Percentiles rank a stretch among this genome's conserved stretches.
Conservation (phyloP, 1,284 basidiomycete species). For the Chondrostereum purpureum region DNA sequence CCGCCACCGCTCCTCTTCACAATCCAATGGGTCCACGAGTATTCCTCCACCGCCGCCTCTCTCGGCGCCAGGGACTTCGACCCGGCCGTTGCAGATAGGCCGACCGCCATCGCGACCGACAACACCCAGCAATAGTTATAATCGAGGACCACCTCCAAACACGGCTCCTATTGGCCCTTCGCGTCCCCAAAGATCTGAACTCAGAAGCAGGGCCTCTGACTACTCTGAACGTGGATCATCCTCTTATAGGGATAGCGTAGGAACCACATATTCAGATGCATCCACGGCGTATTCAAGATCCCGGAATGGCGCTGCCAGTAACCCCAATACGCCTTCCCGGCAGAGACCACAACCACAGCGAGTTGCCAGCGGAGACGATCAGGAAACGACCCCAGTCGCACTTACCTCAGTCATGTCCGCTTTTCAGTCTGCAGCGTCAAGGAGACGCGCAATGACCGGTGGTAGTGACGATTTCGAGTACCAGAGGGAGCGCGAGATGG, state of each 20-base stretch:
- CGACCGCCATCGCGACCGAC: conserved; percentile 38
- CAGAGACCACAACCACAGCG: conserved; percentile 26
- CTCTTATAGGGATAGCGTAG: conserved; percentile 30
- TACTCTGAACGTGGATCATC: conserved; percentile 37
- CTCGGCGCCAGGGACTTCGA: conserved; percentile 27
- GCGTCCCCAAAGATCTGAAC: conserved; percentile 52
- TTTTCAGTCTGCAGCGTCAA: conserved; percentile 57
- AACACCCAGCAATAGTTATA: conserved; percentile 34
- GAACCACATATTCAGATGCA: conserved; percentile 34
- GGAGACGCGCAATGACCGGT: conserved; percentile 49
- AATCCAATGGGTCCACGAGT: conserved; percentile 22
- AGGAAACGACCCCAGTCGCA: conserved; percentile 38
- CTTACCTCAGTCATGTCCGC: conserved; percentile 55
- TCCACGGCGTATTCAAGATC: conserved; percentile 22
- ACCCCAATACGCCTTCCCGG: conserved; percentile 17
- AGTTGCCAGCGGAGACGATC: conserved; percentile 28
- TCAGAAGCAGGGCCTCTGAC: conserved; percentile 41
- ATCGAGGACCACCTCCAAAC: conserved; percentile 25
- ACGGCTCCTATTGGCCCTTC: conserved; percentile 40
- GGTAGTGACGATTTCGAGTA: conserved; percentile 43
- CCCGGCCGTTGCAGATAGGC: conserved; percentile 49
- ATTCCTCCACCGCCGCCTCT: conserved; percentile 22
- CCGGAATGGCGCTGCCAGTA: conserved; percentile 20
- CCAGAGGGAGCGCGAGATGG: conserved; percentile 48
- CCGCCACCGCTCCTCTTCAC: conserved; percentile 32